Conservation (phyloP, 225 moss, liverwort and hornwort genomes). For the Pseudisothecium myosuroides region DNA sequence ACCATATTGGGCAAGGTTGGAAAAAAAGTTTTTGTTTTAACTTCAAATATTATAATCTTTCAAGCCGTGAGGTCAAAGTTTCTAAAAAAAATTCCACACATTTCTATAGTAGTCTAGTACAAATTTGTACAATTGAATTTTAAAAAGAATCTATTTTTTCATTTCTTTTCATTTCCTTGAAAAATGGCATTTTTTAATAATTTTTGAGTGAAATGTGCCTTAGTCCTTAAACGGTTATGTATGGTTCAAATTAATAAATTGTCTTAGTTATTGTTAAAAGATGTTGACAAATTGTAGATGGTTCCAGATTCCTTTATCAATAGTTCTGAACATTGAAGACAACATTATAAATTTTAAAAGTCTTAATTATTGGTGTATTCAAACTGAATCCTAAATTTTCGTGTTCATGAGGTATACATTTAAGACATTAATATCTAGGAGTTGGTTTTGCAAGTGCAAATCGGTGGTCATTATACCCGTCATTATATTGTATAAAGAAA, state of each 20-base stretch:
- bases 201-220: rapidly evolving
- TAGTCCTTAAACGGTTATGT: rapidly evolving
- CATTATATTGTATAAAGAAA: no score
- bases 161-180: not conserved
- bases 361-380: no score
- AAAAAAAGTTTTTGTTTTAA: not conserved
- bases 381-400: rapidly evolving
- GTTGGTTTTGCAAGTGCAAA: rapidly evolving
- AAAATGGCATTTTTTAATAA: rapidly evolving
- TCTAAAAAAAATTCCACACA: rapidly evolving
- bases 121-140: not conserved
- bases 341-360: not conserved
- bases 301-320: rapidly evolving
- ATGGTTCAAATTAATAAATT: not conserved
- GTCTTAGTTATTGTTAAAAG: no score
- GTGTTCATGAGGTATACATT: not conserved
- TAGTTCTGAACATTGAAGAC: no score
- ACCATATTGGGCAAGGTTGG: rapidly evolving
- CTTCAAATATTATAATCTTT: not conserved
- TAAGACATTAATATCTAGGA: not conserved
- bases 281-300: not conserved
- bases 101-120: not conserved
- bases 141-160: rapidly evolving
- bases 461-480: not conserved
- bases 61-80: rapidly evolving